These are phyloP conservation scores for Stachybotrys elegans DNA, from an alignment of 2,329 filamentous ascomycete genomes.

Conservation along the genomic window DNA sequence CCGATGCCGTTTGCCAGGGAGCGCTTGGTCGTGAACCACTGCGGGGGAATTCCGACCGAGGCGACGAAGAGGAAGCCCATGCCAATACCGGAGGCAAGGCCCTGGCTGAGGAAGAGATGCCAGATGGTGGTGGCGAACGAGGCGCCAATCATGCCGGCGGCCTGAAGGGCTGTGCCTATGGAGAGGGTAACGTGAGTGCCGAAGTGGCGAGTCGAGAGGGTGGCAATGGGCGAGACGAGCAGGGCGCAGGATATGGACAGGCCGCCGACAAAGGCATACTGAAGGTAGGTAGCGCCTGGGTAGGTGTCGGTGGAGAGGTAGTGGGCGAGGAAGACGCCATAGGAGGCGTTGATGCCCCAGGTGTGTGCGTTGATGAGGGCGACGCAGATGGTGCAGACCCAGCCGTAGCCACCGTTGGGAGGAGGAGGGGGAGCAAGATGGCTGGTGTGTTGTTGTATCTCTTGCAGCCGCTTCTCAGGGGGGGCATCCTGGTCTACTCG, in stretches of 20 bases:
- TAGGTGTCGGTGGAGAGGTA: conserved; percentile 52
- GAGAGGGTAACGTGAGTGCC: conserved; percentile 59
- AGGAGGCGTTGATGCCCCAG: conserved; percentile 33
- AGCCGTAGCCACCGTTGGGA: conserved; percentile 46
- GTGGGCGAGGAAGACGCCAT: conserved; percentile 45
- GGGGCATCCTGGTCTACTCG: background rate
- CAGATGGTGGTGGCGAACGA: conserved; percentile 61
- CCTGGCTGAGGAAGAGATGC: conserved; percentile 69
- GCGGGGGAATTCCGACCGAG: conserved; percentile 56
- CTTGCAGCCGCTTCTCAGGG: background rate
- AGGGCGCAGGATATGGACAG: conserved; percentile 39
- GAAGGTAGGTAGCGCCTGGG: conserved; percentile 52
- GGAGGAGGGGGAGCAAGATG: background rate
- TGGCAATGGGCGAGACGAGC: conserved; percentile 60
- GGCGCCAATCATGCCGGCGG: conserved; percentile 58
- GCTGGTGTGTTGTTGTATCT: too few species aligned
- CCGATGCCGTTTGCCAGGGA: conserved; percentile 60
- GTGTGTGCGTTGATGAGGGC: conserved; percentile 58
- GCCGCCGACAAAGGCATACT: conserved; percentile 65
- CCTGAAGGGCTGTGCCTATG: conserved; percentile 57
- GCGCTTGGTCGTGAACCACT: conserved; percentile 62
- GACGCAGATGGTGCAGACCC: conserved; percentile 24
- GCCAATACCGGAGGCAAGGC: conserved; percentile 64
- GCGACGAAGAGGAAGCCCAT: conserved; percentile 68
- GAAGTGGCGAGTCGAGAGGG: conserved; percentile 48